Conservation (phyloP, 2,329 filamentous ascomycete genomes). For the Tolypocladium guangdongense region DNA sequence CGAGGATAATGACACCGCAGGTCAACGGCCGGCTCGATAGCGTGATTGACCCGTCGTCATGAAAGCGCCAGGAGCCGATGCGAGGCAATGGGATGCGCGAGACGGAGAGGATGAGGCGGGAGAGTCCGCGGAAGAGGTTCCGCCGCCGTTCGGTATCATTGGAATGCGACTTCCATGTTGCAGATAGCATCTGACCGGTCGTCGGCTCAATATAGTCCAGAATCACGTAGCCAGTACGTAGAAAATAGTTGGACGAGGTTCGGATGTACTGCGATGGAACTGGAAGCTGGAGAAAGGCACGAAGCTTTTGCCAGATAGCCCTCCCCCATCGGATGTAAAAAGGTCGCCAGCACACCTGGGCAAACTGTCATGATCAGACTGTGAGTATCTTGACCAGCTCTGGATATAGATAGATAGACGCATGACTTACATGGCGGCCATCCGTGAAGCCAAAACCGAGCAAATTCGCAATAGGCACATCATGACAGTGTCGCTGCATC, state of each 20-base stretch:
- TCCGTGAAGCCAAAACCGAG: constrained; percentile 8
- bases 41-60: constrained; percentile 16
- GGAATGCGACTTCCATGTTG: constrained; percentile 10
- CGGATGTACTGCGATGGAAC: background rate
- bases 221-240: constrained; percentile 12
- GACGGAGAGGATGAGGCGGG: constrained; percentile 15
- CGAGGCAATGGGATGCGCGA: constrained; percentile 15
- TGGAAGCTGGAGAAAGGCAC: background rate
- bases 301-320: no score
- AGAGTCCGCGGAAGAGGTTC: constrained; percentile 17
- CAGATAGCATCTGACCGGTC: constrained; percentile 16
- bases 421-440: constrained; percentile 1
- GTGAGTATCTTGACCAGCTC: no score
- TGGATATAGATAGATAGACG: background rate
- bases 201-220: constrained; percentile 14
- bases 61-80: constrained; percentile 17
- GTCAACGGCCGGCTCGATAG: constrained; percentile 20
- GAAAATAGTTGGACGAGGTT: background rate
- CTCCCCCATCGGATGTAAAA: background rate
- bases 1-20: constrained; percentile 17
- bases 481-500: constrained; percentile 25
- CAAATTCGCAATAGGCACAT: constrained; percentile 20
- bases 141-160: constrained; percentile 5
- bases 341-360: background rate
- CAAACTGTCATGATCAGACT: background rate